A percentile compares a stretch with the other conserved stretches of the same genome.
Evolutionary conservation across 2,329 filamentous ascomycete genomes (phyloP).

Genomic region (Exophiala oligosperma): DNA sequence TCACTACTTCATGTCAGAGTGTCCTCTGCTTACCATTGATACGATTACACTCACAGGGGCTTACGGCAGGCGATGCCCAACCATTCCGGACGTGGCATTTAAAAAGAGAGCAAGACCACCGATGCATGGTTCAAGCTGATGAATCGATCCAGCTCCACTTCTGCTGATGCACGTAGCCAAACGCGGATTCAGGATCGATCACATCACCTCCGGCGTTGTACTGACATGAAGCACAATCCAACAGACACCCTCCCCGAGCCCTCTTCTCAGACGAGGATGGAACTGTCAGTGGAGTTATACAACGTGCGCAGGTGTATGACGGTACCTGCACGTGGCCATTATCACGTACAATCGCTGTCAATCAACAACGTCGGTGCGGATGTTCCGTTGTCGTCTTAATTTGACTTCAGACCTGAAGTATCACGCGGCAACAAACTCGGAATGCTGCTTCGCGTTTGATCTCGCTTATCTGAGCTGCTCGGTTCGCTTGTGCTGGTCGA

Average conservation of each 20-base stretch:
- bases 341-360: slow-evolving; percentile 10
- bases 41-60: too few species aligned
- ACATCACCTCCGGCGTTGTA: not conserved
- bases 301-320: slow-evolving; percentile 5
- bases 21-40: too few species aligned
- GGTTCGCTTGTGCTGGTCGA: slow-evolving; percentile 22
- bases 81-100: too few species aligned
- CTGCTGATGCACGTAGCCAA: not conserved
- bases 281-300: slow-evolving; percentile 17
- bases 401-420: slow-evolving; percentile 1
- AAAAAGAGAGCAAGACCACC: not conserved
- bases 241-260: too few species aligned
- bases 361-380: slow-evolving; percentile 3
- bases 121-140: not conserved
- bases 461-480: slow-evolving; percentile 22
- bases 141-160: not conserved
- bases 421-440: not conserved
- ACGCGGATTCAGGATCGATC: not conserved
- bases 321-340: slow-evolving; percentile 14
- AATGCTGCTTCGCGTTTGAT: slow-evolving; percentile 14
- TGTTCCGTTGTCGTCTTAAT: not conserved
- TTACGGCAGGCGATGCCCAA: too few species aligned
- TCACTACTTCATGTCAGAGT: too few species aligned
- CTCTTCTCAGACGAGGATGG: slow-evolving; percentile 7
- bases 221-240: not conserved